These are phyloP conservation scores for Aspergillus fumigatus DNA, from an alignment of 2,329 filamentous ascomycete genomes.

Conservation along the genomic window DNA sequence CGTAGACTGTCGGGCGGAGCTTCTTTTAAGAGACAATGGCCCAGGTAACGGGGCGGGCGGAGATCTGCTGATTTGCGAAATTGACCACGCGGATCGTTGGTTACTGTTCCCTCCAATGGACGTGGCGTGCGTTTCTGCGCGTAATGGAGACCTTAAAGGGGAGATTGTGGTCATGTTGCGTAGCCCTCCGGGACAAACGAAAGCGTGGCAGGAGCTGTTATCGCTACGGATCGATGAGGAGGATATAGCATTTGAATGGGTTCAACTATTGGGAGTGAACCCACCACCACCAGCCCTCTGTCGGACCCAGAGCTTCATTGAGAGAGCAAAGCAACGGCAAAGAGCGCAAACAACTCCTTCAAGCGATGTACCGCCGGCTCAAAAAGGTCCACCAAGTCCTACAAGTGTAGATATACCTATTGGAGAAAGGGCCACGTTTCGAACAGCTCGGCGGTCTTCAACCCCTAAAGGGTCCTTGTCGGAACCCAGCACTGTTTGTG, in stretches of 20 bases:
- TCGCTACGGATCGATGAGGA: slow-evolving; percentile 72
- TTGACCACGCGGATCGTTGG: slow-evolving; percentile 73
- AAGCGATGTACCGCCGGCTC: slow-evolving; percentile 18
- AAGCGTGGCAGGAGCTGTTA: slow-evolving; percentile 80
- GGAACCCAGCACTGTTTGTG: slow-evolving; percentile 27
- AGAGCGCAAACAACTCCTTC: slow-evolving; percentile 20
- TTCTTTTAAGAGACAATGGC: slow-evolving; percentile 78
- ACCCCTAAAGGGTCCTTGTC: slow-evolving; percentile 26
- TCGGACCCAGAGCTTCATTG: slow-evolving; percentile 51
- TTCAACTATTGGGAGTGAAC: slow-evolving; percentile 70
- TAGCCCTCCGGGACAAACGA: slow-evolving; percentile 56
- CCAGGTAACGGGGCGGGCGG: slow-evolving; percentile 63
- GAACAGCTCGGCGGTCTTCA: slow-evolving; percentile 38
- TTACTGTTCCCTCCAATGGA: slow-evolving; percentile 89
- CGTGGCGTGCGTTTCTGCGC: slow-evolving; percentile 68
- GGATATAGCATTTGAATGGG: slow-evolving; percentile 77
- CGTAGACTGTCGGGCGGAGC: slow-evolving; percentile 81
- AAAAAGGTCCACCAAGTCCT: slow-evolving; percentile 44
- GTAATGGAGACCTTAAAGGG: slow-evolving; percentile 65
- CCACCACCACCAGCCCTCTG: slow-evolving; percentile 59
- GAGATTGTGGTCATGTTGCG: slow-evolving; percentile 86
- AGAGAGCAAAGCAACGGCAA: slow-evolving; percentile 36
- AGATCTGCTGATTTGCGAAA: slow-evolving; percentile 88
- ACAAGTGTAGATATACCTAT: slow-evolving; percentile 58
- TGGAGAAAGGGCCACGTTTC: slow-evolving; percentile 51